Base-by-base conservation (phyloP, 495 filamentous ascomycete species). In the Penicillium canescens region DNA sequence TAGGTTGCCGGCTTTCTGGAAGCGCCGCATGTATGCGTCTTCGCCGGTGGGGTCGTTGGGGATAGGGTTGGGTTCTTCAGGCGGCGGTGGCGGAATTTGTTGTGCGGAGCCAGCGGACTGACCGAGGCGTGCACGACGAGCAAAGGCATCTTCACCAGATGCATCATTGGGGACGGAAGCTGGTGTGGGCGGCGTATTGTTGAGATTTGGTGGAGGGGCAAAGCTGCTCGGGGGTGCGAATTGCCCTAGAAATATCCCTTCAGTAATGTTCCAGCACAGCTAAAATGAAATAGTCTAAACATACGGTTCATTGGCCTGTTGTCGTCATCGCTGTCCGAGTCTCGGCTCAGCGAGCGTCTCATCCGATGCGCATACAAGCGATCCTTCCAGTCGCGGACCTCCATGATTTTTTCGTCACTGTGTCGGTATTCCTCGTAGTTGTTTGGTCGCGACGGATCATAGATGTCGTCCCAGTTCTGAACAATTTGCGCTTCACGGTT, bases 381-480 rank as follows among this genome's bases (percentile, higher is more conserved):
- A 21, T 87, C 87, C 61, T 95, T 95, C 93, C 93, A 98, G 51
- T 96, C 92, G 35, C 83, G 78, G 16, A 92, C 80, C 68, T 94
- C 90, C 0, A 77, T 66, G 38, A 92, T 81, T 57, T 88, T 86
- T 67, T 96, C 93, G 28, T 96, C 92, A 55, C 91, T 93, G 35
- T 86, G 76, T 42, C 88, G 82, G 63, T 96, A 97, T 66, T 96
- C 89, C 42, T 91, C 86, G 52, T 93, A 92, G 50, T 83, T 90
- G 37, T 91, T 96, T 1, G 93, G 93, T 18, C 87, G 72, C 3
- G 87, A 79, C 0, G 91, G 89, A 61, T 96, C 93, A 61, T 96
- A 98, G 40, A 92, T 84, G 65, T 96, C 92, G 63, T 96, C 90
- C 93, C 92, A 97, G 63, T 96, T 86, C 38, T 89, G 88, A 35